These are phyloP conservation scores for Xenoacremonium recifei DNA, from an alignment of 2,329 filamentous ascomycete genomes.

Conservation along the genomic window DNA sequence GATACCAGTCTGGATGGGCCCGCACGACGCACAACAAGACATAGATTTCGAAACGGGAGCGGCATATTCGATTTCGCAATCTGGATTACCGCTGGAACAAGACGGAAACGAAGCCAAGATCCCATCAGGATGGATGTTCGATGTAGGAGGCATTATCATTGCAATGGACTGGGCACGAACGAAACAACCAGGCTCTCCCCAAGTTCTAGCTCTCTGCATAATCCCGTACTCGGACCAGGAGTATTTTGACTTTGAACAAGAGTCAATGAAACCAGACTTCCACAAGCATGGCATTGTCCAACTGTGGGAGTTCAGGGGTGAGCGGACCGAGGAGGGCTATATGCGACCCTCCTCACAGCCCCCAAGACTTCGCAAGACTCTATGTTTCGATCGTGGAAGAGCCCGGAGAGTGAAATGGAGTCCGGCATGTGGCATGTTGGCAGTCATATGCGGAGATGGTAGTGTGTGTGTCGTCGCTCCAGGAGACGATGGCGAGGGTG, in stretches of 20 bases:
- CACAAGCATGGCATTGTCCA: conserved; percentile 49
- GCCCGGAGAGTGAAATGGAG: conserved; percentile 54
- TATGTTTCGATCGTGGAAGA: conserved; percentile 52
- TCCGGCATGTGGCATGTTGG: conserved; percentile 46
- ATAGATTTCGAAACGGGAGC: conserved; percentile 27
- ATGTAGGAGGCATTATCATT: conserved; percentile 52
- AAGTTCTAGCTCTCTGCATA: conserved; percentile 52
- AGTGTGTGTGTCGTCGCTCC: conserved; percentile 48
- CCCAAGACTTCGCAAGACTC: conserved; percentile 40
- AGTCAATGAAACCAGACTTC: conserved; percentile 35
- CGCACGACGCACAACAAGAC: conserved; percentile 28
- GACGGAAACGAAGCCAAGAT: conserved; percentile 21
- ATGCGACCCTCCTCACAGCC: conserved; percentile 31
- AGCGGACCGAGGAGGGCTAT: conserved; percentile 28
- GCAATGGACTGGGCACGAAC: conserved; percentile 52
- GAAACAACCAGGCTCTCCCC: conserved; percentile 32
- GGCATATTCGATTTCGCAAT: conserved; percentile 24
- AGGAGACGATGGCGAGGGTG: conserved; percentile 27
- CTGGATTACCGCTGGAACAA: conserved; percentile 28
- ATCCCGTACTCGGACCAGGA: conserved; percentile 51
- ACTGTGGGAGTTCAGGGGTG: conserved; percentile 47
- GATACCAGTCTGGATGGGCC: conserved; percentile 35
- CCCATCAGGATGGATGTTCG: conserved; percentile 50
- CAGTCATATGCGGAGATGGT: conserved; percentile 51
- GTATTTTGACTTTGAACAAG: conserved; percentile 37